These are phyloP conservation scores for Metarhizium guizhouense DNA, from an alignment of 2,329 filamentous ascomycete species.

Conservation along the genomic window DNA sequence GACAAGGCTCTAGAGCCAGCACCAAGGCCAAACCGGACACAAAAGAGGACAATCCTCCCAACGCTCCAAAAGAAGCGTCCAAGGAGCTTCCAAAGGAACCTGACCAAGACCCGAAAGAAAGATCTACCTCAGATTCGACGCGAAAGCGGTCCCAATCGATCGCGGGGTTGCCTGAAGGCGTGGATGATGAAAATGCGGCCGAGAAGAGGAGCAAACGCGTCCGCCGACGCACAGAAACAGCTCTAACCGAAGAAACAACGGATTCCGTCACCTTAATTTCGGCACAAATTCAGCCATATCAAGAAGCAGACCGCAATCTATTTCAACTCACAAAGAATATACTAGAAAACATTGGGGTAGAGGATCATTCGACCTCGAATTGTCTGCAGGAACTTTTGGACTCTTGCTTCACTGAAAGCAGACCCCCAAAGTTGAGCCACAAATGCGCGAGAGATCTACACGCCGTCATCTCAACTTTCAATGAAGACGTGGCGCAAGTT, in stretches of 20 bases:
- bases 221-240: conserved; percentile 42
- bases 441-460: conserved; percentile 41
- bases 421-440: conserved; percentile 37
- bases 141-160: conserved; percentile 55
- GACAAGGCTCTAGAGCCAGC: conserved; percentile 4
- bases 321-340: conserved; percentile 48
- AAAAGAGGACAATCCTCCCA: conserved; percentile 15
- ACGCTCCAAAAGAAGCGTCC: conserved; percentile 12
- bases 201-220: conserved; percentile 59
- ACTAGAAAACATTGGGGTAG: conserved; percentile 44
- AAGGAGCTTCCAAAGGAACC: conserved; percentile 20
- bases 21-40: conserved; percentile 4
- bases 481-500: conserved; percentile 43
- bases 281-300: conserved; percentile 46
- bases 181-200: conserved; percentile 47
- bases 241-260: conserved; percentile 40
- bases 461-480: conserved; percentile 38
- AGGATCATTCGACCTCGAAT: conserved; percentile 36
- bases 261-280: conserved; percentile 44
- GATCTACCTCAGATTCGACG: conserved; percentile 31
- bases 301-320: conserved; percentile 46
- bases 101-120: conserved; percentile 22
- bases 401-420: conserved; percentile 40
- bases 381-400: conserved; percentile 42
- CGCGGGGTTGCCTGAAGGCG: conserved; percentile 47